These are phyloP conservation scores for Pisolithus microcarpus DNA, from an alignment of 768 basidiomycete genomes.

Conservation along the genomic window DNA sequence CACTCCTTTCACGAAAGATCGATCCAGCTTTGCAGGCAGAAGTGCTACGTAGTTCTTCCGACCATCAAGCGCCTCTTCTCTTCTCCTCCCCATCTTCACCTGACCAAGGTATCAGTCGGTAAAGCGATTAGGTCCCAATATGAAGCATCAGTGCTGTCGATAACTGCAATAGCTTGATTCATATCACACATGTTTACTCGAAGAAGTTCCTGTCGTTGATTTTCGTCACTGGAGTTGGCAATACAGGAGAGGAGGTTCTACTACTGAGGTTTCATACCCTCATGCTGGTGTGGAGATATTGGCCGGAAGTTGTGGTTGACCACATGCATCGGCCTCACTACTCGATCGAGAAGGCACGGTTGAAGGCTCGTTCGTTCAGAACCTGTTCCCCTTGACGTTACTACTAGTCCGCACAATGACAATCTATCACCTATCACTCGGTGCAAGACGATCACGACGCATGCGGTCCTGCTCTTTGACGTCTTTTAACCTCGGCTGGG, in stretches of 20 bases:
- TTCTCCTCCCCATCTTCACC: conserved; percentile 24
- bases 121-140: conserved; percentile 17
- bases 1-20: conserved; percentile 7
- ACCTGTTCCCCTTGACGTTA: conserved; percentile 67
- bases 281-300: conserved; percentile 80
- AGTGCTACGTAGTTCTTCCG: conserved; percentile 6
- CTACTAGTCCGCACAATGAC: conserved; percentile 58
- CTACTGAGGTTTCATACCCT: conserved; percentile 59
- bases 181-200: conserved; percentile 49
- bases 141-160: conserved; percentile 10
- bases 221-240: conserved; percentile 64
- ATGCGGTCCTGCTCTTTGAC: conserved; percentile 68
- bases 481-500: conserved; percentile 86
- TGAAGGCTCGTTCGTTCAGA: conserved; percentile 62
- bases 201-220: conserved; percentile 67
- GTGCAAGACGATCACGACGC: conserved; percentile 75
- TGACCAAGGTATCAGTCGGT: conserved; percentile 28
- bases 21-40: conserved; percentile 16
- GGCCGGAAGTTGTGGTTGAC: conserved; percentile 73
- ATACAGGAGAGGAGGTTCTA: conserved; percentile 60
- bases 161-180: conserved; percentile 51
- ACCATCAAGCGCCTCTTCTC: conserved; percentile 15
- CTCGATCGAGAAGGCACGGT: conserved; percentile 61
- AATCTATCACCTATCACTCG: conserved; percentile 56
- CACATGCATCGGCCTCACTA: conserved; percentile 65